A percentile compares a stretch with the other conserved stretches of the same genome.
Evolutionary conservation across 2,329 filamentous ascomycete genomes (phyloP).

Genomic region (Exophiala sideris): DNA sequence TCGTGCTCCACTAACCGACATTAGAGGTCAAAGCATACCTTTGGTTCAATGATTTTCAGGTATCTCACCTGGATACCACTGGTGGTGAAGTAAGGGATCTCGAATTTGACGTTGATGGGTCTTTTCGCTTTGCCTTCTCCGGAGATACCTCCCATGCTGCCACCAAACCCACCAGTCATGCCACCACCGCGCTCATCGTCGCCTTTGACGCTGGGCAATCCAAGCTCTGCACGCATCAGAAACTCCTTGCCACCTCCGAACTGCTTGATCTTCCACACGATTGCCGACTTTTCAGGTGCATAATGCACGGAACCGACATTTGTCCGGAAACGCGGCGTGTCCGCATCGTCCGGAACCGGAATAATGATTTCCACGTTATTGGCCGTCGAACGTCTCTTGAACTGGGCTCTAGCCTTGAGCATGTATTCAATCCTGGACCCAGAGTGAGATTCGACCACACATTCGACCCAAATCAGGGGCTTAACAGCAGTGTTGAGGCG

Average conservation of each 20-base stretch:
- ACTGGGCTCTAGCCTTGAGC: constrained; percentile 96
- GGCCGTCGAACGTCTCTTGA: constrained; percentile 94
- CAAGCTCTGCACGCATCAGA: constrained; percentile 94
- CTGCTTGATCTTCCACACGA: constrained; percentile 99
- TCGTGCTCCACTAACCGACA: not conserved
- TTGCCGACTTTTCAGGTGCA: constrained; percentile 92
- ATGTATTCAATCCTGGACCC: constrained; percentile 97
- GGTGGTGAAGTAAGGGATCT: constrained; percentile 99
- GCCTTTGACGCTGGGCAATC: constrained; percentile 86
- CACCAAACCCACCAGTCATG: constrained; percentile 96
- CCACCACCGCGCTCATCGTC: constrained; percentile 94
- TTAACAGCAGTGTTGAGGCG: constrained; percentile 98
- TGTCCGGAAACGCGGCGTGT: constrained; percentile 91
- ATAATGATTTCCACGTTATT: constrained; percentile 99
- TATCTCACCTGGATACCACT: constrained; percentile 98
- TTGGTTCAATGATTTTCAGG: constrained; percentile 98
- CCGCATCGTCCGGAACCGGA: constrained; percentile 93
- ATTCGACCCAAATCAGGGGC: constrained; percentile 98
- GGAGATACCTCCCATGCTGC: constrained; percentile 90
- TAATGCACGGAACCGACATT: constrained; percentile 98
- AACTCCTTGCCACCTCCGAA: constrained; percentile 99
- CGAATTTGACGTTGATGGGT: constrained; percentile 98
- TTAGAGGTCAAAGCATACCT: constrained; percentile 59
- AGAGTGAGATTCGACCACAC: constrained; percentile 91
- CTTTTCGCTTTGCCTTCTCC: constrained; percentile 80